A percentile compares a stretch with the other conserved stretches of the same genome.
phyloP scores from a whole-genome alignment of 208 protist species.

The Leishmania guyanensis region DNA sequence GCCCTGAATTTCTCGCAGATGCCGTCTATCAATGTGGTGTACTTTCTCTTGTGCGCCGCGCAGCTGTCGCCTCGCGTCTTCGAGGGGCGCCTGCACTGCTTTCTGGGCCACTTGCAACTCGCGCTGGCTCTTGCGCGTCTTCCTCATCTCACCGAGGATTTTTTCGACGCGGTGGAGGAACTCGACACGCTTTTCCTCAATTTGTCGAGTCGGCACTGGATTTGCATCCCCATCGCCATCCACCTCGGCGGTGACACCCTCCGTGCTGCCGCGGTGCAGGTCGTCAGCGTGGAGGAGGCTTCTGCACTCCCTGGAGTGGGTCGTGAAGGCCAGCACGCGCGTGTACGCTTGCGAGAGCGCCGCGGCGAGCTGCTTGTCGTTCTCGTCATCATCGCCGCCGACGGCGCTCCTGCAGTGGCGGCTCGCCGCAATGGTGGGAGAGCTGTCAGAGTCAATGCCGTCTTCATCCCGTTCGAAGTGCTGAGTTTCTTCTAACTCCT shows the following conservation, averaged over 20 bases:
- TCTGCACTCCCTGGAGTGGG: neutral
- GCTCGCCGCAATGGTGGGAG: constrained; percentile 1
- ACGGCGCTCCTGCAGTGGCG: neutral
- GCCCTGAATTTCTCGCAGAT: constrained; percentile 61
- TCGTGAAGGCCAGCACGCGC: constrained; percentile 8
- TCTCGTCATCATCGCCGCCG: constrained; percentile 6
- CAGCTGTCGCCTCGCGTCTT: constrained; percentile 39
- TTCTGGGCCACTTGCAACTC: constrained; percentile 29
- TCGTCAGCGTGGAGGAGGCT: neutral
- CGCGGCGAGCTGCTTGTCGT: constrained; percentile 22
- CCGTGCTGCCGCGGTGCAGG: neutral
- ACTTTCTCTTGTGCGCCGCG: constrained; percentile 45
- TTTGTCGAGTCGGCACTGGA: constrained; percentile 10
- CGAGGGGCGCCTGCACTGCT: constrained; percentile 19
- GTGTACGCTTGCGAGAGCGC: constrained; percentile 25
- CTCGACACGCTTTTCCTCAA: constrained; percentile 27
- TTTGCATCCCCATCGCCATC: neutral
- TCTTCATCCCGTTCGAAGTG: constrained; percentile 5
- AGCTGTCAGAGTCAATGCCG: neutral
- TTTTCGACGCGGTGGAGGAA: constrained; percentile 14
- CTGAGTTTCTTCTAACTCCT: constrained; percentile 12
- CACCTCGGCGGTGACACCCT: neutral
- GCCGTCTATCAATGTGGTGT: constrained; percentile 42
- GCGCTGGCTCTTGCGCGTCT: constrained; percentile 22
- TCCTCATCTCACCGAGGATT: constrained; percentile 12